Evolutionary conservation across 495 filamentous ascomycete genomes (phyloP), one percentile per base, ranked within the genome.

Genomic region (Trichoderma asperelloides): DNA sequence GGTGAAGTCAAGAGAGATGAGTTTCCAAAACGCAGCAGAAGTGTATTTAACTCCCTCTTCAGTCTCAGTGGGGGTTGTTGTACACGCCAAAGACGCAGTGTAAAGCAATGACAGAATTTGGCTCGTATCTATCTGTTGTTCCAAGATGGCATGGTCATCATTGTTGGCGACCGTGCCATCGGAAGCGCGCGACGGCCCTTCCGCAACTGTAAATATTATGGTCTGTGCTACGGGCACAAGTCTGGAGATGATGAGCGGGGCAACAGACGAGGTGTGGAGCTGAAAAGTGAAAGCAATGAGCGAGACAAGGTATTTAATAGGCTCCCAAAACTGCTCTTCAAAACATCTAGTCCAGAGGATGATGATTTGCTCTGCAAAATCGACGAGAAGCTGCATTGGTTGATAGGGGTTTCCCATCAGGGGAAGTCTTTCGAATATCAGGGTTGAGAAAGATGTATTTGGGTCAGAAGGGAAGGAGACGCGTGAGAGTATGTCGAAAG

Each of bases 1-100:
- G 21, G 81, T 74, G 64, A 82, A 81, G n/a, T 82, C 76, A 5
- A 79, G 70, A n/a, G 80, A 76, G 16, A 83, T 76, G 27, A 71
- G 72, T 64, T 71, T 73, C 81, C 81, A 83, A 65, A 82, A 81
- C 40, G 76, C 73, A 33, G 40, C n/a, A 23, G 65, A 25, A 37
- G 30, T 27, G 51, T 28, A 37, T 43, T 30, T 30, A 12, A 23
- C 15, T 4, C 65, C 39, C 13, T 45, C 66, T 0, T 65, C 64
- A 43, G 69, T 66, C 11, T 66, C 66, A 7, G 37, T 23, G 0
- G 66, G 43, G 0, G 68, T 67, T 6, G 72, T 71, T 7, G 75
- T 64, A 55, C 79, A 82, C 2, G 75, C 80, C 11, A 80, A 49
- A 0, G 78, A 77, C 6, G 75, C 71, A 18, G 81, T 70, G 63